Evolutionary conservation across 2,329 filamentous ascomycete genomes (phyloP).

Genomic region (Fusarium palustre): DNA sequence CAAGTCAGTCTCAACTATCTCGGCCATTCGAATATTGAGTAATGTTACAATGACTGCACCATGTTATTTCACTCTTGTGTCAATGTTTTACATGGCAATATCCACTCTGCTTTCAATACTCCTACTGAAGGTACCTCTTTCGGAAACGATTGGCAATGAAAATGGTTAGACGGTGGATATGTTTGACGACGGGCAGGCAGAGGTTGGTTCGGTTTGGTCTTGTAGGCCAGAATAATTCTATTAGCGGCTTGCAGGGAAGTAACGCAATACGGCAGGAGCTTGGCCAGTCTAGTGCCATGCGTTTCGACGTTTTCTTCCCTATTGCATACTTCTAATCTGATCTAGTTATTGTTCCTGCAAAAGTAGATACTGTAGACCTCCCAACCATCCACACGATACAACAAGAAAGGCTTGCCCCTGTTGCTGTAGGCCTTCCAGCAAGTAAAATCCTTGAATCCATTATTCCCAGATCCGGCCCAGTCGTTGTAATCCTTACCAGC

Average conservation of each 20-base stretch:
- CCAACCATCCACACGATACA: constrained; percentile 12
- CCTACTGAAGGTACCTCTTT: not conserved
- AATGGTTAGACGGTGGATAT: not conserved
- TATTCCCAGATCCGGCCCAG: constrained; percentile 7
- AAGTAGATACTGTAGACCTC: not conserved
- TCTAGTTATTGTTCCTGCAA: not conserved
- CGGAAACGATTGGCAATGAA: not conserved
- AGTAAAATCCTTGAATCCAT: not conserved
- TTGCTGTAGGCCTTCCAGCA: not conserved
- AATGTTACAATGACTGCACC: not conserved
- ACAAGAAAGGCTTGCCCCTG: not conserved
- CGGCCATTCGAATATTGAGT: not conserved
- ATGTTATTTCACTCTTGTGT: not conserved
- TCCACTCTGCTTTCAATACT: not conserved
- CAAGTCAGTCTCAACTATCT: not conserved
- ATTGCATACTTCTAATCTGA: too few species aligned
- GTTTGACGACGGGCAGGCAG: not conserved
- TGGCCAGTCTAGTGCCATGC: too few species aligned
- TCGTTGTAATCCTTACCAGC: not conserved
- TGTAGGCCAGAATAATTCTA: not conserved
- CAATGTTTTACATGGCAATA: not conserved
- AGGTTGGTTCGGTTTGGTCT: not conserved
- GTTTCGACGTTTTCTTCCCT: too few species aligned
- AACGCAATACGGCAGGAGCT: too few species aligned
- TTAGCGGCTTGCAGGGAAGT: not conserved